These are phyloP conservation scores for Opeltia flavorubescens DNA, from an alignment of 495 filamentous ascomycete genomes.

Conservation along the genomic window DNA sequence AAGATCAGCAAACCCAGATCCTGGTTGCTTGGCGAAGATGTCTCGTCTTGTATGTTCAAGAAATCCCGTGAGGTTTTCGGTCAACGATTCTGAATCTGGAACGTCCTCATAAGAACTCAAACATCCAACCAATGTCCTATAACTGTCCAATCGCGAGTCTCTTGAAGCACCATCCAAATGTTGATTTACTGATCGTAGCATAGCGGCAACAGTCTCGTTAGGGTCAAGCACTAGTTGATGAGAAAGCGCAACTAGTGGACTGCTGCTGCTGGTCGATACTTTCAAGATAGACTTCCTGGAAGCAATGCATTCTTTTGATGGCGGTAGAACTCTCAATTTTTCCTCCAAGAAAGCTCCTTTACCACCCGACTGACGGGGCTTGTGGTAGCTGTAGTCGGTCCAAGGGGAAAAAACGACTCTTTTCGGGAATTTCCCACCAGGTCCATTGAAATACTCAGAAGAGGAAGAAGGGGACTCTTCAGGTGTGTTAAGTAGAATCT, in stretches of 20 bases:
- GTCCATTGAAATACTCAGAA: constrained; percentile 20
- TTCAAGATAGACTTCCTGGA: constrained; percentile 83
- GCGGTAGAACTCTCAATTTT: constrained; percentile 33
- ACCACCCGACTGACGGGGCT: constrained; percentile 35
- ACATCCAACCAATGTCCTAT: constrained; percentile 60
- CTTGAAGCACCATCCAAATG: constrained; percentile 60
- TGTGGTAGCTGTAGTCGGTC: constrained; percentile 49
- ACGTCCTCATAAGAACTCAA: constrained; percentile 65
- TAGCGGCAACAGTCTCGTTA: constrained; percentile 41
- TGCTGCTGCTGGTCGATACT: constrained; percentile 25
- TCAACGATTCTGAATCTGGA: constrained; percentile 54
- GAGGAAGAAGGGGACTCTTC: constrained; percentile 34
- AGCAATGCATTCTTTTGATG: constrained; percentile 45
- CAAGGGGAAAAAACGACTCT: constrained; percentile 62
- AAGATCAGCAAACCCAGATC: constrained; percentile 37
- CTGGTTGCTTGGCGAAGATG: constrained; percentile 35
- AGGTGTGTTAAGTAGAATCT: constrained; percentile 26
- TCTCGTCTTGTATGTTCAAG: constrained; percentile 71
- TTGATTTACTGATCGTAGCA: constrained; percentile 72
- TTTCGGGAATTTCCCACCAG: constrained; percentile 41
- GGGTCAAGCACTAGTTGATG: constrained; percentile 22
- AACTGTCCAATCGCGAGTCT: constrained; percentile 66
- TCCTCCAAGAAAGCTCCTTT: constrained; percentile 29
- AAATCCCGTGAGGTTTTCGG: constrained; percentile 59
- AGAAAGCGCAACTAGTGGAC: constrained; percentile 24